A percentile compares a stretch with the other conserved stretches of the same genome.
These are phyloP conservation scores for Talaromyces sp. DNA, from an alignment of 2,329 filamentous ascomycete species.

Conservation along the genomic window DNA sequence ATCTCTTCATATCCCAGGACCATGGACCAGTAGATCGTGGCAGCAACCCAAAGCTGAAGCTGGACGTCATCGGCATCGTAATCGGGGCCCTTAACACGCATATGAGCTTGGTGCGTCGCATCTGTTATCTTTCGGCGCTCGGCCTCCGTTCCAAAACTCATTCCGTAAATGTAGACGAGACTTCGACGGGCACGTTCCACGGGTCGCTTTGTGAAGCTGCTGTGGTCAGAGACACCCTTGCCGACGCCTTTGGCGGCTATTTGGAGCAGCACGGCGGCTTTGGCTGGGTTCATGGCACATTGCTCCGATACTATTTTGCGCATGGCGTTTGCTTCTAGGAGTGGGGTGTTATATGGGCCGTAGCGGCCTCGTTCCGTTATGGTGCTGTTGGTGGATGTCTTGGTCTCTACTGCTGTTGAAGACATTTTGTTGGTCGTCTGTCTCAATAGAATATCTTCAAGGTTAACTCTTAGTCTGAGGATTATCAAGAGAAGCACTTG, in stretches of 20 bases:
- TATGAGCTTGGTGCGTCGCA: conserved; percentile 29
- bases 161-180: conserved; percentile 28
- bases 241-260: conserved; percentile 30
- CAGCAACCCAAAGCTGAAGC: conserved; percentile 34
- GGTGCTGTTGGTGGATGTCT: not conserved
- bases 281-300: conserved; percentile 3
- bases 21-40: conserved; percentile 30
- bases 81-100: conserved; percentile 25
- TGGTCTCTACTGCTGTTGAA: not conserved
- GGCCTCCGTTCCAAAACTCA: conserved; percentile 24
- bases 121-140: conserved; percentile 31
- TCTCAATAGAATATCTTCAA: no score
- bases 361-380: not conserved
- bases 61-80: conserved; percentile 33
- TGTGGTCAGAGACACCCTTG: conserved; percentile 29
- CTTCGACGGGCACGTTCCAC: conserved; percentile 29
- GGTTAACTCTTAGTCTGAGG: no score
- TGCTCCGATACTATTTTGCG: not conserved
- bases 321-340: not conserved
- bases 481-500: not conserved
- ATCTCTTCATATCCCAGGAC: conserved; percentile 30
- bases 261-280: conserved; percentile 29
- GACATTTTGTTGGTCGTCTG: not conserved
- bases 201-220: conserved; percentile 28
- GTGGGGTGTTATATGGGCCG: not conserved